Base-by-base conservation (phyloP, 1,284 basidiomycete genomes). In the Trichosporon ovoides region DNA sequence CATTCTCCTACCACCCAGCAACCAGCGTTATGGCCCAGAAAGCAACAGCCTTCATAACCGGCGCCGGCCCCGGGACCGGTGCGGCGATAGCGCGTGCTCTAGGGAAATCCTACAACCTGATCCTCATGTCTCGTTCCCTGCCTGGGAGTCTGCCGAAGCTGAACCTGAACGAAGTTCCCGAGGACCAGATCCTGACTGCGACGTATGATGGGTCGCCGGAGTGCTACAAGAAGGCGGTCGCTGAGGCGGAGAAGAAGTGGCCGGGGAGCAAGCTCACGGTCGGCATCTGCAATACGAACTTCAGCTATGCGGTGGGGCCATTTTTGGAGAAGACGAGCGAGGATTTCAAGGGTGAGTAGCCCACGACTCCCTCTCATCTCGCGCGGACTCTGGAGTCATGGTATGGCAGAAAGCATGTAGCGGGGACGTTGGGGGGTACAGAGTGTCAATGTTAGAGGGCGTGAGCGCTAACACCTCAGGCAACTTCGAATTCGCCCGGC, bases 81-180 rank as follows among this genome's bases (percentile, higher is more conserved):
- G 62, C 69, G 1, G 62, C 66, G 12, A 58, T 75, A 31, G 72
- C 71, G 51, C 62, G 64, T 14, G 64, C 68, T 1, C 68, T 77
- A 48, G 62, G 68, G 2, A 52, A 65, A 4, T 72, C 73, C 10
- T 73, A 77, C 65, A 61, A 66, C 14, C 64, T 77, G 57, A 58
- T 75, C 24, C 67, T 77, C 50, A 65, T 77, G 40, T 73, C 72
- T 9, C 71, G 76, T 46, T 74, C 75, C 3, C 65, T 75, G 10
- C 74, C 73, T 0, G 62, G 56, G 13, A 68, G 66, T 1, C 60
- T 74, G 14, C 54, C 68, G 11, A 57, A 58, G 19, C 66, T 73
- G 18, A 55, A 61, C 11, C 63, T 73, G 19, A 51, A 55, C 20
- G 52, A 64, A 14, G 52, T 70, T 11, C 63, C 67, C n/a, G 31